Percentiles rank a stretch among this genome's conserved stretches.
Evolutionary conservation across 2,329 filamentous ascomycete genomes (phyloP).

Genomic region (Ophiostoma angusticollis): DNA sequence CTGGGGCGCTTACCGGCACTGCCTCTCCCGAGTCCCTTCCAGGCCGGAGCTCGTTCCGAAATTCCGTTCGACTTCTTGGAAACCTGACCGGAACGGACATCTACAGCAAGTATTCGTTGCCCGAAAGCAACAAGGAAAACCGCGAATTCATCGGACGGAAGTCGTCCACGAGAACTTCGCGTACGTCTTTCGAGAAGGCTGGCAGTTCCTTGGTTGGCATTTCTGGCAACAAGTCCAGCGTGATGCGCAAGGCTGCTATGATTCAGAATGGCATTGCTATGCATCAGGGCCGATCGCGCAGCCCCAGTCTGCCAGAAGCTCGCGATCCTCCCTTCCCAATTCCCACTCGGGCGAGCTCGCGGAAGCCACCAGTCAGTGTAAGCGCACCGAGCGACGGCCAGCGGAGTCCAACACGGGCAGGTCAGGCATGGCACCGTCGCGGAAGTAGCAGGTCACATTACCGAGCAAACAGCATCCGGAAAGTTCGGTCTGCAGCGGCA

Average conservation of each 20-base stretch:
- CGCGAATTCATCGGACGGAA: conserved; percentile 19
- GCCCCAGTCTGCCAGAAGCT: conserved; percentile 50
- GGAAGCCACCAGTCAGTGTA: conserved; percentile 52
- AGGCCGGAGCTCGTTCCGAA: conserved; percentile 9
- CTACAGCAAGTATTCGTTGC: conserved; percentile 31
- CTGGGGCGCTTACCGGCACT: conserved; percentile 23
- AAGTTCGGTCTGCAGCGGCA: conserved; percentile 70
- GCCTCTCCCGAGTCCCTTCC: conserved; percentile 28
- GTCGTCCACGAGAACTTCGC: conserved; percentile 19
- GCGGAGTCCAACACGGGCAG: conserved; percentile 57
- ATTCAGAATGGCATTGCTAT: conserved; percentile 66
- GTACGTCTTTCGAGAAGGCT: conserved; percentile 26
- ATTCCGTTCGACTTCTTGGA: conserved; percentile 22
- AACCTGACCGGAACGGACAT: conserved; percentile 27
- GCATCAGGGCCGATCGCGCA: conserved; percentile 51
- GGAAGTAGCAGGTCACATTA: conserved; percentile 35
- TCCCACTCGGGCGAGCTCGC: conserved; percentile 75
- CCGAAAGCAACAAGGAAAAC: conserved; percentile 18
- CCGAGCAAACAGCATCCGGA: conserved; percentile 55
- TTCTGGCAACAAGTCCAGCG: conserved; percentile 34
- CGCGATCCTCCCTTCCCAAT: conserved; percentile 78
- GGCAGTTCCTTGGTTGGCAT: conserved; percentile 25
- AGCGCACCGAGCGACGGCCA: conserved; percentile 60
- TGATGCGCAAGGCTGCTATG: conserved; percentile 66
- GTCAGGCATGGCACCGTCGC: conserved; percentile 43